phyloP scores from a whole-genome alignment of 176 grass and related monocot species.

The Bonia amplexicaulis region DNA sequence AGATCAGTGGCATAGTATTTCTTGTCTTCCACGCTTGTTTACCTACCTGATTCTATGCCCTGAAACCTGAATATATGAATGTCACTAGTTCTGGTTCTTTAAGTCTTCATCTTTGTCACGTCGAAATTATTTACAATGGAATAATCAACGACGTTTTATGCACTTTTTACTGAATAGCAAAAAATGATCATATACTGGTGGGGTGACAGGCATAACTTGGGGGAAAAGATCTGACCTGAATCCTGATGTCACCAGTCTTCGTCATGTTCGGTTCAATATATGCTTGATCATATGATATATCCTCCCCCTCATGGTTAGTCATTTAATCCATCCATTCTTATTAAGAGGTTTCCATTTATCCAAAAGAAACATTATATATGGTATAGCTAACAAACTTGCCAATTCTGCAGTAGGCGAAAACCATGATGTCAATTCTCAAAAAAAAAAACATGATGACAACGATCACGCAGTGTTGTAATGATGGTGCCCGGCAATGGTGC shows the following conservation, averaged over 20 bases:
- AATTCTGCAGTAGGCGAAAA: neutral
- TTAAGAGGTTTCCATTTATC: neutral
- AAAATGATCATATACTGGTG: neutral
- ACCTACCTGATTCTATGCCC: neutral
- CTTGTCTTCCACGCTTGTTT: neutral
- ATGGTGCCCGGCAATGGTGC: neutral
- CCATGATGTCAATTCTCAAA: neutral
- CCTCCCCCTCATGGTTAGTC: neutral
- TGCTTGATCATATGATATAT: neutral
- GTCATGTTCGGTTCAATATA: neutral
- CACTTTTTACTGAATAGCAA: neutral
- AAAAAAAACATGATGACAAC: neutral
- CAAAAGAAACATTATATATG: neutral
- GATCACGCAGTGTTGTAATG: neutral
- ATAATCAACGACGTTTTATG: neutral
- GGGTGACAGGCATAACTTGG: neutral
- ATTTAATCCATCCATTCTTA: neutral
- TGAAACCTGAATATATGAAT: neutral
- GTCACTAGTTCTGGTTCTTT: neutral
- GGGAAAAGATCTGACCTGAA: neutral
- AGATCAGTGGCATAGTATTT: neutral
- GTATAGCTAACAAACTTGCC: neutral
- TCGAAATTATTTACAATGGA: neutral
- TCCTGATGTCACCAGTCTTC: neutral
- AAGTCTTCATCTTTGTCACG: neutral